Evolutionary conservation across 1,284 basidiomycete species (phyloP), one percentile per base, ranked within the genome.

Genomic region (Fomitopsis schrenkii): DNA sequence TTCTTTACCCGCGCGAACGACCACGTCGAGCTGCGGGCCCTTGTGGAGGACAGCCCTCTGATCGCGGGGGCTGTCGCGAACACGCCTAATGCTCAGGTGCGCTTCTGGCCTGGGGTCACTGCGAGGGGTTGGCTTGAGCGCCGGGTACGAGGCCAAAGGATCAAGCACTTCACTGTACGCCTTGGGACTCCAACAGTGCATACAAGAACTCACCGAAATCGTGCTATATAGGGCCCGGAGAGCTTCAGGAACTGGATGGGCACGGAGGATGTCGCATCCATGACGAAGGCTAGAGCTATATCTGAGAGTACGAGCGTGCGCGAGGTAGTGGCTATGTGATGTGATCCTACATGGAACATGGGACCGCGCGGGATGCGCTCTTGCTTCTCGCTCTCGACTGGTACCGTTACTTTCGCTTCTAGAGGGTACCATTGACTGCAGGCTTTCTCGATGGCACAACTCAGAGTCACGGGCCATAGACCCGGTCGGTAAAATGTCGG

Each of bases 1-100:
- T 75, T 66, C 64, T 75, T 76, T 62, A 67, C 68, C 1, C 66
- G 75, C n/a, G 73, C 75, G 3, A 70, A 69, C 59, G 62, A 72
- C 63, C 56, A 55, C 12, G 67, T 72, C 38, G 44, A 62, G 8
- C 46, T 69, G 60, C 41, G 62, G 60, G 62, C 69, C 1, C 59
- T 70, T 5, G 22, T 59, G 10, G 59, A 63, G 0, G 33, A 64
- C 50, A 70, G 68, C 52, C 22, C 55, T 9, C 46, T 67, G 26
- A 63, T 71, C 50, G 64, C 65, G 3, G 60, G 66, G 6, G 67
- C 70, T 3, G 64, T 62, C 4, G 62, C 50, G n/a, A 59, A 65
- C 10, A 58, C 64, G 8, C 59, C 60, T 0, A 56, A 60, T 33
- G 59, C 26, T 28, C 46, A 61, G 10, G 42, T 28, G 19, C 30